A percentile compares a stretch with the other conserved stretches of the same genome.
These are phyloP conservation scores for Primulina huaijiensis DNA, from an alignment of 257 asterid species.

Conservation along the genomic window DNA sequence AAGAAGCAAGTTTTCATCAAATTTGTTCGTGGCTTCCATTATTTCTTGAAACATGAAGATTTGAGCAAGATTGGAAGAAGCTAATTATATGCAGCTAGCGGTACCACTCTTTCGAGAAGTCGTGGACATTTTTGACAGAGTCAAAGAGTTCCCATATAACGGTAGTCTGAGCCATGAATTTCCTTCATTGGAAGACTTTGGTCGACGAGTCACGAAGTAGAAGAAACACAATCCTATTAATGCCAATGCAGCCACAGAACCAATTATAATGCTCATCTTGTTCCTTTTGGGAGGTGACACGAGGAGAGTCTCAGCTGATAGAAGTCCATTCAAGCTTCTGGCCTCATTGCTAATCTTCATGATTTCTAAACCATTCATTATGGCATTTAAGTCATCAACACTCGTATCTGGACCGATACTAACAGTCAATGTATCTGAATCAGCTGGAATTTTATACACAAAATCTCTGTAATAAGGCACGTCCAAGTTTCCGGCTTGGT, in stretches of 20 bases:
- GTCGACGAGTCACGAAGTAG: background rate
- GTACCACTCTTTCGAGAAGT: constrained; percentile 27
- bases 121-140: background rate
- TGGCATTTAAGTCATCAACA: constrained; percentile 1
- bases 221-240: background rate
- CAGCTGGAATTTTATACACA: constrained; percentile 35
- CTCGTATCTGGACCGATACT: constrained; percentile 26
- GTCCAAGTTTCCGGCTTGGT: background rate
- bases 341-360: constrained; percentile 29
- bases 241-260: background rate
- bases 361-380: constrained; percentile 44
- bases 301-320: constrained; percentile 2
- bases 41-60: constrained; percentile 30
- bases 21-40: constrained; percentile 34
- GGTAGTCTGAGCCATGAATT: background rate
- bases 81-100: constrained; percentile 17
- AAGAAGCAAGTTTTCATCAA: constrained; percentile 25
- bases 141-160: background rate
- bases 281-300: background rate
- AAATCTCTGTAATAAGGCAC: constrained; percentile 34
- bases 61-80: constrained; percentile 30
- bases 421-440: constrained; percentile 34
- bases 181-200: background rate
- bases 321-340: background rate
- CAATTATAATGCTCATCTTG: background rate